Evolutionary conservation across 2,329 filamentous ascomycete species (phyloP).

Genomic region (Aspergillus puulaauensis): DNA sequence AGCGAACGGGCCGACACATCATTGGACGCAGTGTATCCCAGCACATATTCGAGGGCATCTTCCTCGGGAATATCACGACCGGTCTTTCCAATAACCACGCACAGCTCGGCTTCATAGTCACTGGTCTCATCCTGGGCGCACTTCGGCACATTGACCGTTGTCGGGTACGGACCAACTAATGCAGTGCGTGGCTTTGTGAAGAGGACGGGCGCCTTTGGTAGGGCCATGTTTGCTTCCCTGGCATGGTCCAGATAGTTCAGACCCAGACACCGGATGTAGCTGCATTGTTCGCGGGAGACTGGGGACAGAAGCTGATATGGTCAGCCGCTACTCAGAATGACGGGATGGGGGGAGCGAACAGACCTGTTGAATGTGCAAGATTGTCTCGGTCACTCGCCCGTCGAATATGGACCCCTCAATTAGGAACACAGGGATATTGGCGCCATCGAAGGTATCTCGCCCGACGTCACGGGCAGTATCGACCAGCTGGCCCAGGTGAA

Average conservation of each 20-base stretch:
- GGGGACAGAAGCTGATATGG: too few relatives aligned
- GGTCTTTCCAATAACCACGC: conserved; percentile 36
- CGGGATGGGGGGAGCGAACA: too few relatives aligned
- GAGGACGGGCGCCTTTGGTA: too few relatives aligned
- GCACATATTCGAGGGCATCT: conserved; percentile 40
- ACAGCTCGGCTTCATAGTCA: conserved; percentile 38
- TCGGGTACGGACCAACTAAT: conserved; percentile 27
- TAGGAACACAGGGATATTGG: not conserved
- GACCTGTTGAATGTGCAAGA: too few relatives aligned
- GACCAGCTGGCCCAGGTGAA: conserved; percentile 10
- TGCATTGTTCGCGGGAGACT: too few relatives aligned
- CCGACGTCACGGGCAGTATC: conserved; percentile 4
- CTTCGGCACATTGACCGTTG: conserved; percentile 29
- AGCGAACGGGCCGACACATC: conserved; percentile 39
- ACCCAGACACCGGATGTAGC: too few relatives aligned
- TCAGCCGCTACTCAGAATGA: too few relatives aligned
- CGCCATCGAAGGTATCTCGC: not conserved
- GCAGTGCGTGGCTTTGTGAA: conserved; percentile 11
- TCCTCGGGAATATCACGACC: conserved; percentile 38
- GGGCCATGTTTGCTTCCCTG: too few relatives aligned
- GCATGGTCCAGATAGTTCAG: too few relatives aligned
- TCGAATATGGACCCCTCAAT: too few relatives aligned
- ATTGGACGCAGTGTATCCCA: conserved; percentile 43
- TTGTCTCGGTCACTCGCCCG: too few relatives aligned
- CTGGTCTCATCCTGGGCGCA: conserved; percentile 32